phyloP scores from a whole-genome alignment of 495 filamentous ascomycete genomes.

The Amorphotheca resinae region DNA sequence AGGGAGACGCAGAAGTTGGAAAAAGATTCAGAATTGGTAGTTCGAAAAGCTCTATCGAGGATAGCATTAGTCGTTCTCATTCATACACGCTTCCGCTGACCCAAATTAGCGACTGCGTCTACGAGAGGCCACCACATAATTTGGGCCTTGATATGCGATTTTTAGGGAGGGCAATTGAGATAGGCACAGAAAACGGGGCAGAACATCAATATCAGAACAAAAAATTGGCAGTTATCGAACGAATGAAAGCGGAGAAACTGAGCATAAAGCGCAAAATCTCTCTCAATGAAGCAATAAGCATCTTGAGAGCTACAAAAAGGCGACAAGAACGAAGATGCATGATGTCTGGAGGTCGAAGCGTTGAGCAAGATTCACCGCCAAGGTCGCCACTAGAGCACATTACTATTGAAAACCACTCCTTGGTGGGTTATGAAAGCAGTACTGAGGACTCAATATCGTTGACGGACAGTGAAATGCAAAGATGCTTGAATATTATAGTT shows the following conservation, averaged over 20 bases:
- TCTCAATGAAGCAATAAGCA: not conserved
- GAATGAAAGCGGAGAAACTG: not conserved
- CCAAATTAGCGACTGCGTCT: not conserved
- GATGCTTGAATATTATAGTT: not conserved
- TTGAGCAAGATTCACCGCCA: too few species aligned
- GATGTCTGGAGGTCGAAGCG: not conserved
- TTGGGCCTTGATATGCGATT: not conserved
- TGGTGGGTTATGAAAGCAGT: too few species aligned
- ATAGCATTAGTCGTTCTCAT: not conserved
- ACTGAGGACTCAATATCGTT: not conserved
- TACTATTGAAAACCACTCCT: too few species aligned
- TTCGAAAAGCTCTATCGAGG: not conserved
- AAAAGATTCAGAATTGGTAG: not conserved
- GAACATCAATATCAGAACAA: not conserved
- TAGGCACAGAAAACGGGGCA: not conserved
- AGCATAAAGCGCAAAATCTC: not conserved
- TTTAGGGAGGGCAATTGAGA: not conserved
- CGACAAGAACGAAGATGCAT: not conserved
- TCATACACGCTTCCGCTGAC: not conserved
- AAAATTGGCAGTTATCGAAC: not conserved
- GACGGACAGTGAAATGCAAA: not conserved
- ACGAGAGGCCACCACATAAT: not conserved
- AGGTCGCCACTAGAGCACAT: too few species aligned
- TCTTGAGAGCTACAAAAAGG: not conserved
- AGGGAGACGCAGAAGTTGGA: not conserved